Evolutionary conservation across 2,329 filamentous ascomycete species (phyloP), one percentile per base, ranked within the genome.

Genomic region (Didymella pinodella): DNA sequence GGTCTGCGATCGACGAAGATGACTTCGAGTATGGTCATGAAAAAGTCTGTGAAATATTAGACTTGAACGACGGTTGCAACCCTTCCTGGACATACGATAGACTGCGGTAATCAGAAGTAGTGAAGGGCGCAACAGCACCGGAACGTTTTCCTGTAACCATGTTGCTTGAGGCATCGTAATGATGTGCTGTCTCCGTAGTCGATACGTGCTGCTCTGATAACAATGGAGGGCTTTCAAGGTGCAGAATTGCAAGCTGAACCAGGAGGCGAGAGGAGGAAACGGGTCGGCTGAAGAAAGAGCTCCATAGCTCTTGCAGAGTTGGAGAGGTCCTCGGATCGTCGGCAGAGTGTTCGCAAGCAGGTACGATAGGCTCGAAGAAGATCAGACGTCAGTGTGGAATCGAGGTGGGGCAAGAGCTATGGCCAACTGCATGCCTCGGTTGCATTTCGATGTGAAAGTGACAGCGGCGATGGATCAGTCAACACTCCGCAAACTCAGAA

Each of bases 11-110:
- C 68, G 22, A 72, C 14, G 40, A 74, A 69, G 29, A 72, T 52
- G 36, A 69, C 63, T 63, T 76, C 70, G 31, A 76, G 48, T 16
- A 75, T 59, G 6, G 73, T 76, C 68, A 76, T 72, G 25, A 69
- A 40, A 53, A 76, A 77, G 52, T 77, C 75, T 77, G 47, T 8
- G 10, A 4, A 7, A 7, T 10, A n/a, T 54, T 18, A 54, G 32
- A 18, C 5, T 2, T n/a, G 12, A 8, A 22, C 3, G 2, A n/a
- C 10, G 11, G 26, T 12, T 48, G 10, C 26, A 28, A 20, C n/a
- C 4, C 16, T 38, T 16, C 4, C 12, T 12, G 22, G 6, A 52
- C 66, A 28, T 57, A 77, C 75, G 72, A 53, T 73, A 76, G 12
- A 65, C 44, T 12, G 65, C 61, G 18, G 70, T 64, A 12, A 26